A percentile compares a stretch with the other conserved stretches of the same genome.
These are phyloP conservation scores for Pseudogymnoascus sp. DNA, from an alignment of 2,329 filamentous ascomycete species.

Conservation along the genomic window DNA sequence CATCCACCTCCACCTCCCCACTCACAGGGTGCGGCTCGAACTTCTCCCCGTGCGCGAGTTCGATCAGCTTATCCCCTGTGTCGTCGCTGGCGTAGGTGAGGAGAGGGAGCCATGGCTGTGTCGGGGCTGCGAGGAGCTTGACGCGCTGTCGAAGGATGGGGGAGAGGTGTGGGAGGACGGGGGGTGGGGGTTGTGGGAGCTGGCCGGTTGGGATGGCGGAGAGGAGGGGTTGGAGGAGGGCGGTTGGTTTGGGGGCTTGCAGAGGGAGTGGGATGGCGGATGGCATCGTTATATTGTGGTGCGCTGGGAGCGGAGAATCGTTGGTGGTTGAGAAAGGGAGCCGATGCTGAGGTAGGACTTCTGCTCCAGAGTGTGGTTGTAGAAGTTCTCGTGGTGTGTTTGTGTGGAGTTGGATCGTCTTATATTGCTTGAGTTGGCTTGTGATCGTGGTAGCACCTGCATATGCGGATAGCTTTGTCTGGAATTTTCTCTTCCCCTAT, in stretches of 20 bases:
- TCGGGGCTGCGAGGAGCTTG: conserved; percentile 53
- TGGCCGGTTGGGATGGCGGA: neutral
- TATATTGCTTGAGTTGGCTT: neutral
- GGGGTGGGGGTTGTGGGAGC: conserved; percentile 43
- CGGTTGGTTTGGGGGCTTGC: neutral
- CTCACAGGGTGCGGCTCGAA: conserved; percentile 76
- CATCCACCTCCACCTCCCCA: conserved; percentile 69
- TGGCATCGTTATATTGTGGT: neutral
- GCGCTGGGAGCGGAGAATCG: neutral
- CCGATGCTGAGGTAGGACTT: neutral
- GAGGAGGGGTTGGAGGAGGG: conserved; percentile 1
- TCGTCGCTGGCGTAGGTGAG: conserved; percentile 55
- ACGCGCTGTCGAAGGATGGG: conserved; percentile 60
- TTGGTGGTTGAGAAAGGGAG: neutral
- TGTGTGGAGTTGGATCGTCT: neutral
- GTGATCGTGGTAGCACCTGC: neutral
- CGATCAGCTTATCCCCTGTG: conserved; percentile 46
- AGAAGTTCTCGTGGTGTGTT: neutral
- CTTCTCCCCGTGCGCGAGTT: conserved; percentile 51
- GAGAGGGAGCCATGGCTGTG: conserved; percentile 62
- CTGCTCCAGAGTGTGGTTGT: neutral
- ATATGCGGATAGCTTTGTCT: neutral
- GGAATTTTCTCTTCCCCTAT: neutral
- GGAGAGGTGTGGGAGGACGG: conserved; percentile 52
- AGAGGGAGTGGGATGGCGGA: neutral